Conservation (phyloP, 1,284 basidiomycete genomes). For the Cystobasidiaceae sp. region DNA sequence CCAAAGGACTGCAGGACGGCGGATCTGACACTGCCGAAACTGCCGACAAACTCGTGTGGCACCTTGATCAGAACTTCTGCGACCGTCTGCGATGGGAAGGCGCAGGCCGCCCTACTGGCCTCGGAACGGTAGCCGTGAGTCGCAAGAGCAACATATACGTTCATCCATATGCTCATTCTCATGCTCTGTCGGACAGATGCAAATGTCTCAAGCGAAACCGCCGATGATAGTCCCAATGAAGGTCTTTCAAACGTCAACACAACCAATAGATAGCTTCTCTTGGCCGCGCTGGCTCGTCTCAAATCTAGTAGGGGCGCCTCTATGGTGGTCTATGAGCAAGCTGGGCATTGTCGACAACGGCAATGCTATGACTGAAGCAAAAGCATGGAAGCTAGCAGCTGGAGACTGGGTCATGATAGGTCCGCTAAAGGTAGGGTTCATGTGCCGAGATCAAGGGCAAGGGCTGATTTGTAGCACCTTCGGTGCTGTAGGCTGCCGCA, state of each 20-base stretch:
- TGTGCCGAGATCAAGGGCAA: background rate
- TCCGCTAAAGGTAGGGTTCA: constrained; percentile 36
- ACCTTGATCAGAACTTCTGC: constrained; percentile 33
- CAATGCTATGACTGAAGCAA: constrained; percentile 31
- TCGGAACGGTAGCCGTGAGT: constrained; percentile 38
- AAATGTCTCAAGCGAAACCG: constrained; percentile 22
- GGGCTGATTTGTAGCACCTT: no score
- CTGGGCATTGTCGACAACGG: constrained; percentile 28
- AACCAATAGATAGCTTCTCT: constrained; percentile 21
- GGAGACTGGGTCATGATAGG: constrained; percentile 39
- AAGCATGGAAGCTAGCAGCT: constrained; percentile 33
- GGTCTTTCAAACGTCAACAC: constrained; percentile 23
- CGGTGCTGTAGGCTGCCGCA: constrained; percentile 13
- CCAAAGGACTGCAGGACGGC: constrained; percentile 28
- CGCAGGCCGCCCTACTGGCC: constrained; percentile 35
- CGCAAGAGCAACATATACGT: background rate
- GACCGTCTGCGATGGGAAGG: constrained; percentile 36
- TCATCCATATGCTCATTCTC: background rate
- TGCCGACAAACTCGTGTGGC: constrained; percentile 35
- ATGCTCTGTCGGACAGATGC: constrained; percentile 10
- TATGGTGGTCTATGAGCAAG: constrained; percentile 38
- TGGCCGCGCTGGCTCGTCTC: constrained; percentile 34
- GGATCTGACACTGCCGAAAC: background rate
- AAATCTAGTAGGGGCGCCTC: constrained; percentile 32
- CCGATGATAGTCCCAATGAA: constrained; percentile 30